Evolutionary conservation across 257 asterid genomes (phyloP), one percentile per base, ranked within the genome.

Genomic region (Solanum chmielewskii): DNA sequence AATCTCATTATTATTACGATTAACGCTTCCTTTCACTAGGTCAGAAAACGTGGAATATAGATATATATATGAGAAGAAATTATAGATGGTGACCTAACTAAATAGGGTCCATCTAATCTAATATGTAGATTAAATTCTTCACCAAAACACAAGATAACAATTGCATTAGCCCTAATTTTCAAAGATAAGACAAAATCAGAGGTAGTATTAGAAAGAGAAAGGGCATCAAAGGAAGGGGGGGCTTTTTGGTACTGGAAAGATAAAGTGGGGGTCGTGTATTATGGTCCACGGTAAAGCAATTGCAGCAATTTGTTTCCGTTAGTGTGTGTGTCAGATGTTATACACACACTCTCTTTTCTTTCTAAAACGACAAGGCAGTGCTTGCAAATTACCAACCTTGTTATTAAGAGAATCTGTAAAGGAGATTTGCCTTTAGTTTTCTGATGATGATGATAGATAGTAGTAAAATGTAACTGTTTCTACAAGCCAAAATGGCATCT

Each of bases 281-380:
- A 87, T 73, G 94, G 92, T 89, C 91, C 93, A 90, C 88, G 78
- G 42, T 87, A 85, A 80, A 80, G 69, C 42, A 80, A 80, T 73
- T 37, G 85, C 52, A 86, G 89, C 77, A 86, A 27, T 75, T 86
- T 89, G 91, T 83, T 66, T 85, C 89, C 77, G 77, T 81, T 86
- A 52, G 83, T 80, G 91, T 87, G 88, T 87, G 64, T 88, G 89
- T 86, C 87, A 80, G 85, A 47, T 87, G 90, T 88, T 86, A 88
- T 52, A 75, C 86, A 15, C 23, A 18, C 31, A 49, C 69, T 74
- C 31, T 64, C 69, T 74, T 29, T 68, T 27, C 21, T 25, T 12
- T 12, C 35, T 62, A n/a, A 64, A 62, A 41, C 76, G 35, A 29
- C 41, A 59, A 77, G 77, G 77, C 75, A 64, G 78, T 68, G 83